Percentiles rank a stretch among this genome's conserved stretches.
phyloP scores from a whole-genome alignment of 805 yeast genomes.

The Jamesozyma rosinii region DNA sequence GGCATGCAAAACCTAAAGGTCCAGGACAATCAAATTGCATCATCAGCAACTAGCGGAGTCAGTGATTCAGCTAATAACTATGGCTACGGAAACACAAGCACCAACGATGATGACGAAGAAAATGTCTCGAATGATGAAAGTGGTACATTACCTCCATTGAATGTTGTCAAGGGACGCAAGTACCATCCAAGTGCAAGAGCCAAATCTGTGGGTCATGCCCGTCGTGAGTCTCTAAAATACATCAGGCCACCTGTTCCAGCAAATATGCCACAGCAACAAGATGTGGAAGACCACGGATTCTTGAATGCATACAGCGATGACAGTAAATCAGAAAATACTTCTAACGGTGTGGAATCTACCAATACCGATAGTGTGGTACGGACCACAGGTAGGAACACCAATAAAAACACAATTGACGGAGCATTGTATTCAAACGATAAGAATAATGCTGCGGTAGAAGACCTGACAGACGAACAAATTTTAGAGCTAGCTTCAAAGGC shows the following conservation, averaged over 20 bases:
- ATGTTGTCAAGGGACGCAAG: constrained; percentile 27
- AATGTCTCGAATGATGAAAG: constrained; percentile 11
- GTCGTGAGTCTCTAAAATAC: constrained; percentile 47
- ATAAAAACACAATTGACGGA: background rate
- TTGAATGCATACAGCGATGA: constrained; percentile 34
- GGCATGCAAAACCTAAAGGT: constrained; percentile 15
- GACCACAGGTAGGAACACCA: background rate
- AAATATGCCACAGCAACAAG: constrained; percentile 14
- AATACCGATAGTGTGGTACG: constrained; percentile 1
- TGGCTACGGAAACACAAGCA: constrained; percentile 3
- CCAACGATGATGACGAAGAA: constrained; percentile 1
- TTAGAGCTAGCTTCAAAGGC: constrained; percentile 46
- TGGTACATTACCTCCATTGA: constrained; percentile 19
- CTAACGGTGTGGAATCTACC: constrained; percentile 6
- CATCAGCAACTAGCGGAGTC: background rate
- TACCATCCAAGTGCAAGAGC: constrained; percentile 81
- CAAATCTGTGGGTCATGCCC: constrained; percentile 62
- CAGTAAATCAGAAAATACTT: constrained; percentile 46
- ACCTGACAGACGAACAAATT: constrained; percentile 41
- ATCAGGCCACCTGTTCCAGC: constrained; percentile 29
- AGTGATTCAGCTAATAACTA: background rate
- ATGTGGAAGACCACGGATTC: constrained; percentile 37
- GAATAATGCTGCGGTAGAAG: constrained; percentile 7
- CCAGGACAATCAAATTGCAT: constrained; percentile 3
- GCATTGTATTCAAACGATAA: background rate